Base-by-base conservation (phyloP, 2,329 filamentous ascomycete species). In the Didymella lethalis region DNA sequence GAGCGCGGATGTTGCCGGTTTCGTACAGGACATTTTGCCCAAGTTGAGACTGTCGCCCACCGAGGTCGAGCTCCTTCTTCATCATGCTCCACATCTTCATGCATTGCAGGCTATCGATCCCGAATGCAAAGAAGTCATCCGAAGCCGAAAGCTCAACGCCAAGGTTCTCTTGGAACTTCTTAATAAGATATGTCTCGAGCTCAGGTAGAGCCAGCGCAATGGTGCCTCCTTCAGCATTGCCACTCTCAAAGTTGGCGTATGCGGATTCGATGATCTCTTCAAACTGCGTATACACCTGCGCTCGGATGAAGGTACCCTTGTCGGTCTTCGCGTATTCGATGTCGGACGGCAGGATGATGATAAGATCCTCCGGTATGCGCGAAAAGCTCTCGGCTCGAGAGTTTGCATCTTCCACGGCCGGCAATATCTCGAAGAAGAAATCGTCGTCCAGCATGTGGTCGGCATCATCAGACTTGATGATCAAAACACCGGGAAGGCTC, bases 1-100 rank as follows among this genome's bases (percentile, higher is more conserved):
- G 71, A 29, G 75, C 74, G 12, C 72, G 66, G 32, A 86, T 73
- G 3, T 81, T 85, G 0, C 82, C 83, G 32, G 83, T 79, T 40
- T 89, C 86, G 48, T 86, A 89, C 0, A 87, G 80, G 0, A 88
- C 78, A 48, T 87, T 89, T 47, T 84, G 81, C 0, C 81, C 80
- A 0, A 88, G 70, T 10, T 76, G 71, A 14, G 64, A 44, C 14
- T 79, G 74, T 14, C 61, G 61, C 0, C 81, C 80, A 1, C 79
- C 77, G 1, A 86, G 65, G 26, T 86, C 79, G 2, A 89, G 67
- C 0, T 81, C 77, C 12, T 81, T 80, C 52, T 84, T 74, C 28
- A 90, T 82, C 1, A 78, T 72, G 16, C 79, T 79, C 62, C 86
- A 81, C 57, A 86, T 81, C 51, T 82, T 81, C 28, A 87, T 85